Evolutionary conservation across 1,284 basidiomycete genomes (phyloP).

Genomic region (Testicularia cyperi): DNA sequence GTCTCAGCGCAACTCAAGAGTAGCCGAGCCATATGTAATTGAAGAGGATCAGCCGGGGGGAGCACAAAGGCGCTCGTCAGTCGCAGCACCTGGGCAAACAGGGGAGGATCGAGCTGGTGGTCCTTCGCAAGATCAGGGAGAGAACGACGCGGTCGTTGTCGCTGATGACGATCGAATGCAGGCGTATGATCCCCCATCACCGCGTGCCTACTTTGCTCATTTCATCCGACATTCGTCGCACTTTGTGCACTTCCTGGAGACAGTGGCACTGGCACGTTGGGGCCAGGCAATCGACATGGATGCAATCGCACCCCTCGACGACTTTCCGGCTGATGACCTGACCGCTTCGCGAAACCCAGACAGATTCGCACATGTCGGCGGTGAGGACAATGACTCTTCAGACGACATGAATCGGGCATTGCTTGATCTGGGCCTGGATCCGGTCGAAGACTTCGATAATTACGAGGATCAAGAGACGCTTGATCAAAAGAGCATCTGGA

Average conservation of each 20-base stretch:
- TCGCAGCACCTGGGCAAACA: too few species aligned
- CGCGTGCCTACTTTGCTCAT: slow-evolving; percentile 85
- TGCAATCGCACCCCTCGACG: slow-evolving; percentile 1
- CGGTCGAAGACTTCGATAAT: slow-evolving; percentile 12
- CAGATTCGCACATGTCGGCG: too few species aligned
- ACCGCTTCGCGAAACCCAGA: too few species aligned
- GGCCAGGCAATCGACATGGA: slow-evolving; percentile 70
- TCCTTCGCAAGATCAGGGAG: too few species aligned
- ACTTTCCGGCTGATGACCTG: slow-evolving; percentile 6
- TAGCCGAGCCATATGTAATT: slow-evolving; percentile 19
- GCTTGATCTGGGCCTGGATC: slow-evolving; percentile 11
- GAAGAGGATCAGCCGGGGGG: slow-evolving; percentile 1
- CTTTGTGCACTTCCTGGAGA: slow-evolving; percentile 86
- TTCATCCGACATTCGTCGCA: slow-evolving; percentile 85
- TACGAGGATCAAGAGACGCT: slow-evolving; percentile 67
- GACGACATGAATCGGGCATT: slow-evolving; percentile 15
- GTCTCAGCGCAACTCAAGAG: slow-evolving; percentile 15
- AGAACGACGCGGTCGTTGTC: background rate
- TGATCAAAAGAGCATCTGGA: slow-evolving; percentile 89
- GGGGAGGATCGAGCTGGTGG: too few species aligned
- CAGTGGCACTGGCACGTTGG: slow-evolving; percentile 79
- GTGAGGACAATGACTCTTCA: too few species aligned
- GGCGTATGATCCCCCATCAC: slow-evolving; percentile 71
- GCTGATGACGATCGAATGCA: slow-evolving; percentile 12
- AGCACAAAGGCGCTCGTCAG: background rate